phyloP scores from a whole-genome alignment of 495 filamentous ascomycete species.

The Xylaria palmicola region DNA sequence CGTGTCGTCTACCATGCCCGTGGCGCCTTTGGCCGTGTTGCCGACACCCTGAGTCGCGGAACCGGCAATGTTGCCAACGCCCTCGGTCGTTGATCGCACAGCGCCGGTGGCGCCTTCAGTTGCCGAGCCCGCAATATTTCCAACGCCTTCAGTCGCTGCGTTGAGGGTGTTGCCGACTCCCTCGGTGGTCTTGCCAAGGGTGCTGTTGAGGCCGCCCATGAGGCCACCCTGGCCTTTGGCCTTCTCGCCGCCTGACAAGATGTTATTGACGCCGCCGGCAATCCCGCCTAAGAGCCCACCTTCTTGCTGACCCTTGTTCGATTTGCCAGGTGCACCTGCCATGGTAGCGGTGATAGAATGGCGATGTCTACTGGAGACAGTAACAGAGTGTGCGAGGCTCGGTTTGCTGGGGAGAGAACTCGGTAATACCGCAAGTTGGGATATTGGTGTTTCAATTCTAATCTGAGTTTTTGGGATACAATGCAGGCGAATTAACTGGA shows the following conservation, averaged over 20 bases:
- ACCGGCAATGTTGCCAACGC: conserved; percentile 31
- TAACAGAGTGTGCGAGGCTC: neutral
- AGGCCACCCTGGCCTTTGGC: conserved; percentile 42
- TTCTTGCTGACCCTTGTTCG: conserved; percentile 11
- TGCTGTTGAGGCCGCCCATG: conserved; percentile 33
- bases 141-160: conserved; percentile 31
- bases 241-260: conserved; percentile 41
- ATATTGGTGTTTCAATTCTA: neutral
- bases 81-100: conserved; percentile 31
- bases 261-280: conserved; percentile 37
- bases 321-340: neutral
- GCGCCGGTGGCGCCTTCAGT: conserved; percentile 30
- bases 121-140: conserved; percentile 30
- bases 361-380: too few species aligned
- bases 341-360: neutral
- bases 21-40: conserved; percentile 20
- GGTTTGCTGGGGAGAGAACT: neutral
- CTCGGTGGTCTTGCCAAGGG: conserved; percentile 38
- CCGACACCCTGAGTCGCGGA: conserved; percentile 26
- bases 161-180: conserved; percentile 28
- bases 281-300: conserved; percentile 37
- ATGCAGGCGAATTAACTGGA: neutral
- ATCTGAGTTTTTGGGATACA: neutral
- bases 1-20: conserved; percentile 24
- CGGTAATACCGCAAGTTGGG: neutral